phyloP scores from a whole-genome alignment of 2,329 filamentous ascomycete species.

The Aspergillus nomiae region DNA sequence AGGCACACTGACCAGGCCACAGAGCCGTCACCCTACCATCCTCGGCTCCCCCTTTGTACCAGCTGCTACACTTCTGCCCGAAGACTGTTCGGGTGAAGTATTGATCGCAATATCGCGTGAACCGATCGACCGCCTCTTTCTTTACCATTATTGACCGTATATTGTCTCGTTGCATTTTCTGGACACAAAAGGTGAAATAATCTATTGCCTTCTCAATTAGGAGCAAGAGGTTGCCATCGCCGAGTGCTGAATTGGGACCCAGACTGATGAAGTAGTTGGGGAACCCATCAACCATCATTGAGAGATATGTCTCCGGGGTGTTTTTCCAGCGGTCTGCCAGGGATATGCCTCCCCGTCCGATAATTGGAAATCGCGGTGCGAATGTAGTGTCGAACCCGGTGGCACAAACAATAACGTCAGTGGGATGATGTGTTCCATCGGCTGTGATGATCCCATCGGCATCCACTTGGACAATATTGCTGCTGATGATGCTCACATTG shows the following conservation, averaged over 20 bases:
- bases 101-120: slow-evolving; percentile 35
- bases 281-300: slow-evolving; percentile 35
- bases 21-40: slow-evolving; percentile 34
- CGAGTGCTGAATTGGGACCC: slow-evolving; percentile 36
- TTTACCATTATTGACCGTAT: slow-evolving; percentile 33
- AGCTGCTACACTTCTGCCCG: slow-evolving; percentile 38
- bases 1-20: slow-evolving; percentile 34
- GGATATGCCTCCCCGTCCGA: slow-evolving; percentile 29
- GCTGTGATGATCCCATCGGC: slow-evolving; percentile 35
- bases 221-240: slow-evolving; percentile 37
- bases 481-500: slow-evolving; percentile 62
- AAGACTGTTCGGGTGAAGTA: slow-evolving; percentile 40
- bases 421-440: slow-evolving; percentile 35
- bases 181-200: slow-evolving; percentile 36
- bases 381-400: slow-evolving; percentile 42
- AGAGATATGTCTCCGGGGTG: slow-evolving; percentile 39
- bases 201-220: slow-evolving; percentile 36
- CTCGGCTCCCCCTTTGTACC: slow-evolving; percentile 40
- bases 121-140: slow-evolving; percentile 29
- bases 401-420: slow-evolving; percentile 41
- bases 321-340: slow-evolving; percentile 33
- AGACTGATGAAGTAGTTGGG: slow-evolving; percentile 39
- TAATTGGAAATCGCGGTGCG: slow-evolving; percentile 38
- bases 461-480: slow-evolving; percentile 51
- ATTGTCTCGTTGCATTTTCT: slow-evolving; percentile 40